Evolutionary conservation across 805 yeast species (phyloP).

Genomic region (Kuraishia cidri): DNA sequence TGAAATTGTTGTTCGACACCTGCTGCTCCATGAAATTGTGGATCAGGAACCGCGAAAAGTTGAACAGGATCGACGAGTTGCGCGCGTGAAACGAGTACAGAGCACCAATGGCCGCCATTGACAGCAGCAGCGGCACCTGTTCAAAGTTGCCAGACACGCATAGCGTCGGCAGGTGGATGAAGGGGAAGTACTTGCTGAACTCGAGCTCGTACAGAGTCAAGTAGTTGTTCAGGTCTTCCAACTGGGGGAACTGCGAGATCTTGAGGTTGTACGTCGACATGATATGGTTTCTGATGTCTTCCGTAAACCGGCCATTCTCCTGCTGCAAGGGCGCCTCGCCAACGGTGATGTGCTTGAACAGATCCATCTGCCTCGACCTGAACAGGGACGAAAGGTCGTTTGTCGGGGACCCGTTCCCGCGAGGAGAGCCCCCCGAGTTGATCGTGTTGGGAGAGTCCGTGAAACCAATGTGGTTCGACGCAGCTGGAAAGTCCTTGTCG

Average conservation of each 20-base stretch:
- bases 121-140: constrained; percentile 56
- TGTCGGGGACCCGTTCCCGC: constrained; percentile 10
- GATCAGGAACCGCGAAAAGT: constrained; percentile 56
- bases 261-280: constrained; percentile 42
- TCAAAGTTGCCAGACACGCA: constrained; percentile 37
- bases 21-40: constrained; percentile 55
- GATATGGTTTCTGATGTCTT: constrained; percentile 44
- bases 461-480: constrained; percentile 54
- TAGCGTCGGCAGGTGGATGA: constrained; percentile 65
- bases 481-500: constrained; percentile 44
- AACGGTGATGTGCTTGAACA: constrained; percentile 38
- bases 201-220: constrained; percentile 66
- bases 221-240: constrained; percentile 71
- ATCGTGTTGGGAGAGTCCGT: constrained; percentile 22
- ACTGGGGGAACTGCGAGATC: constrained; percentile 60
- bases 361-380: constrained; percentile 57
- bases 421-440: constrained; percentile 6
- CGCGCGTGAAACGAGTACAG: constrained; percentile 73
- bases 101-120: constrained; percentile 88
- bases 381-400: constrained; percentile 53
- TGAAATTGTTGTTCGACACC: constrained; percentile 33
- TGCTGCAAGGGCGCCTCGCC: constrained; percentile 10
- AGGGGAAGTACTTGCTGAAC: constrained; percentile 77
- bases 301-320: constrained; percentile 30
- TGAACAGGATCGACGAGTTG: constrained; percentile 64